These are phyloP conservation scores for Cyberlindnera sargentensis DNA, from an alignment of 805 yeast species.

Conservation along the genomic window DNA sequence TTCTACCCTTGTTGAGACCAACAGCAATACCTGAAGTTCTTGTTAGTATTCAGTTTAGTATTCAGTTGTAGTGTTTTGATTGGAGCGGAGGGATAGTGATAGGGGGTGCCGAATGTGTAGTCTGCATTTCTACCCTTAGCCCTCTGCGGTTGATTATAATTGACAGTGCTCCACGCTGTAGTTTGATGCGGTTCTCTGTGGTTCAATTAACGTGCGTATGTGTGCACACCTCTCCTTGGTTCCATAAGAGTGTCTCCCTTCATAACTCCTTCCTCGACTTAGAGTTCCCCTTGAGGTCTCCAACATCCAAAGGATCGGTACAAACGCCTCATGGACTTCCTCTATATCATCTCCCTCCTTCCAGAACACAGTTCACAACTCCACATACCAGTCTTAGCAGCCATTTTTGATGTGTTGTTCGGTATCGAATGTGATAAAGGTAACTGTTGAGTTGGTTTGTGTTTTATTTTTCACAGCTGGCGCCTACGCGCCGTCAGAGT, in stretches of 20 bases:
- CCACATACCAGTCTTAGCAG: slow-evolving; percentile 48
- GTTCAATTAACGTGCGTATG: too few species aligned
- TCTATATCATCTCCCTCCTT: too few species aligned
- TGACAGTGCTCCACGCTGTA: too few species aligned
- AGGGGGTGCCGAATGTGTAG: neutral
- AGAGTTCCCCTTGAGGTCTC: too few species aligned
- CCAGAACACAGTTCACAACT: neutral
- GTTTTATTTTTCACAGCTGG: slow-evolving; percentile 11
- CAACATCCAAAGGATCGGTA: too few species aligned
- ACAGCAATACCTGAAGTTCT: slow-evolving; percentile 71
- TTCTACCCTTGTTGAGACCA: slow-evolving; percentile 99
- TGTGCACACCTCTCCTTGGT: too few species aligned
- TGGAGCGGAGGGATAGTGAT: neutral
- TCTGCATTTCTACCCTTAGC: too few species aligned
- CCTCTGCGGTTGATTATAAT: too few species aligned
- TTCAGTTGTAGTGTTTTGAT: neutral
- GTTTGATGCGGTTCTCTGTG: too few species aligned
- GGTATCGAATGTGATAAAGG: slow-evolving; percentile 1
- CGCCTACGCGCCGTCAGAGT: neutral
- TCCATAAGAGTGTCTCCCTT: too few species aligned
- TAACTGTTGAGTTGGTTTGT: neutral
- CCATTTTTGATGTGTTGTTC: slow-evolving; percentile 31
- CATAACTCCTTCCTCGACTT: too few species aligned
- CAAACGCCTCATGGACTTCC: too few species aligned
- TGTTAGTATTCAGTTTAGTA: slow-evolving; percentile 27